These are phyloP conservation scores for Saturnispora besseyi DNA, from an alignment of 805 yeast genomes.

Conservation along the genomic window DNA sequence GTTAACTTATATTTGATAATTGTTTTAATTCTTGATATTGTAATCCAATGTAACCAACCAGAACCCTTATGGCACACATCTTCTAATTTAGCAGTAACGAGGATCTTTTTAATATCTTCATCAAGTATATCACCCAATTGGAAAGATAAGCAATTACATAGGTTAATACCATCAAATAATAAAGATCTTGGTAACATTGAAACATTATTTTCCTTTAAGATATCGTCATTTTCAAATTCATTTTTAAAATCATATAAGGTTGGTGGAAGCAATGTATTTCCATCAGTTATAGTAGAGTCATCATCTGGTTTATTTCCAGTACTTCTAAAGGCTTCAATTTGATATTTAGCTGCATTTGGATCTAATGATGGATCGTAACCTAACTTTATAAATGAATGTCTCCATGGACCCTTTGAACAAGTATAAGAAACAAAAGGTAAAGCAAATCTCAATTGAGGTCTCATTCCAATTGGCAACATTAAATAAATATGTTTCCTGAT, in stretches of 20 bases:
- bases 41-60: conserved; percentile 72
- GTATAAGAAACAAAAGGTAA: conserved; percentile 78
- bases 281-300: conserved; percentile 9
- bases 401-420: conserved; percentile 89
- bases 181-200: conserved; percentile 37
- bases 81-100: conserved; percentile 32
- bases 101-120: conserved; percentile 41
- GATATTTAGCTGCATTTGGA: conserved; percentile 50
- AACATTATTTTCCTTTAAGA: conserved; percentile 16
- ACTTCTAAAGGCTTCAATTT: conserved; percentile 73
- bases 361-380: conserved; percentile 71
- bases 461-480: conserved; percentile 40
- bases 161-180: conserved; percentile 59
- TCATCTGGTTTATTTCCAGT: conserved; percentile 20
- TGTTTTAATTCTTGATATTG: conserved; percentile 55
- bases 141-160: conserved; percentile 63
- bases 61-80: conserved; percentile 46
- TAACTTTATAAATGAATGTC: conserved; percentile 70
- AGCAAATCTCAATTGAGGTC: conserved; percentile 54
- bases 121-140: conserved; percentile 76
- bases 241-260: conserved; percentile 15
- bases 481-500: conserved; percentile 61
- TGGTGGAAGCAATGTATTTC: conserved; percentile 19
- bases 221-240: conserved; percentile 21
- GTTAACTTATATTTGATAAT: conserved; percentile 66